These are phyloP conservation scores for Juglanconis sp. DNA, from an alignment of 2,329 filamentous ascomycete genomes.

Conservation along the genomic window DNA sequence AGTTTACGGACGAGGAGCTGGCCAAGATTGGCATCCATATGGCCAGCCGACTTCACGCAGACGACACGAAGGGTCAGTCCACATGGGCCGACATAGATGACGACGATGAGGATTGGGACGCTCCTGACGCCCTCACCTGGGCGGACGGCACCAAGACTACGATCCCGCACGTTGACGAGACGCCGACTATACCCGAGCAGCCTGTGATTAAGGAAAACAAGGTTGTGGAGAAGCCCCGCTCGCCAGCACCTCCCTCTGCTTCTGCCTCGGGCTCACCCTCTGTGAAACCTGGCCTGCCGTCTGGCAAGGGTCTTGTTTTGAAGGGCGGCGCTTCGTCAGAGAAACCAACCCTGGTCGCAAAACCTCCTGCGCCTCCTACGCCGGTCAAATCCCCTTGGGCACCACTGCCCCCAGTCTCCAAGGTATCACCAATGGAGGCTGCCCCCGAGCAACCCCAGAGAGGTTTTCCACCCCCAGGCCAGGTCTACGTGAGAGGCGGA, in stretches of 20 bases:
- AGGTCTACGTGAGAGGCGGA: conserved; percentile 54
- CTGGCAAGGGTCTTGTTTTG: conserved; percentile 60
- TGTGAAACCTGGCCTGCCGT: conserved; percentile 42
- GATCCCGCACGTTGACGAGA: conserved; percentile 61
- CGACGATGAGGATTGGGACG: conserved; percentile 85
- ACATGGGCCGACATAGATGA: conserved; percentile 77
- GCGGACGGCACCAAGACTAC: conserved; percentile 83
- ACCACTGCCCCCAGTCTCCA: conserved; percentile 78
- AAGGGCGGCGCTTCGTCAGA: conserved; percentile 58
- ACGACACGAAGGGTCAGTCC: conserved; percentile 70
- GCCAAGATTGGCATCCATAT: conserved; percentile 85
- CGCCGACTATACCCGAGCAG: conserved; percentile 17
- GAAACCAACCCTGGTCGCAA: conserved; percentile 70
- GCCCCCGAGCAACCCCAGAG: conserved; percentile 31
- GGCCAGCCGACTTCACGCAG: conserved; percentile 72
- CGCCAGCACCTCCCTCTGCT: conserved; percentile 21
- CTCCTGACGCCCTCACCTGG: conserved; percentile 81
- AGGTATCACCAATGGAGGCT: conserved; percentile 66
- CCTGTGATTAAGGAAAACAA: conserved; percentile 25
- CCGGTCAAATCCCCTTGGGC: conserved; percentile 93
- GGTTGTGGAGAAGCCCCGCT: conserved; percentile 41
- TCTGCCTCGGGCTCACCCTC: conserved; percentile 36
- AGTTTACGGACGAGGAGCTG: conserved; percentile 82
- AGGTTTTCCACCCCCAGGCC: conserved; percentile 49
- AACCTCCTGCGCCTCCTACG: conserved; percentile 62